A percentile compares a stretch with the other conserved stretches of the same genome.
These are phyloP conservation scores for Wallacemonas rigidus DNA, from an alignment of 208 protist species.

Conservation along the genomic window DNA sequence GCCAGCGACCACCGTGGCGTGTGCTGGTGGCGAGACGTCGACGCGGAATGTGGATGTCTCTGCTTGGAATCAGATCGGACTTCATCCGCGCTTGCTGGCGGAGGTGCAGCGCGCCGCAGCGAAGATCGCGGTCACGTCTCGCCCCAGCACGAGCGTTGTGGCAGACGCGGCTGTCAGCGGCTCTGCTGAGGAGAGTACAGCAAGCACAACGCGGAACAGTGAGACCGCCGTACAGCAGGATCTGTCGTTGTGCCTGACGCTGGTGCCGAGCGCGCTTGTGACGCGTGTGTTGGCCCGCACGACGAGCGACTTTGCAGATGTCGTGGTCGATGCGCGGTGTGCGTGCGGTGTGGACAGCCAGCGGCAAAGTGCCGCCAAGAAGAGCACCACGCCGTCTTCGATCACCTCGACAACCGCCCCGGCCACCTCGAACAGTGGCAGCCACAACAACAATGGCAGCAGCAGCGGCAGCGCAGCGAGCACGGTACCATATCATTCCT, in stretches of 20 bases:
- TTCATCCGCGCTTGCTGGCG: constrained; percentile 44
- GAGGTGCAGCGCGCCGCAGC: constrained; percentile 28
- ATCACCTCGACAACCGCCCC: neutral
- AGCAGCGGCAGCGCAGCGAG: neutral
- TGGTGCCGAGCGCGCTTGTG: constrained; percentile 55
- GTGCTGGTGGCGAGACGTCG: neutral
- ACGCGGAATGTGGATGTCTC: constrained; percentile 14
- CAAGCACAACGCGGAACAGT: neutral
- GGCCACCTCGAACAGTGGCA: constrained; percentile 17
- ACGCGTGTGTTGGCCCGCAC: constrained; percentile 55
- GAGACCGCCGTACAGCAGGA: neutral
- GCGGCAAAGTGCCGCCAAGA: constrained; percentile 4
- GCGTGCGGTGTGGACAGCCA: constrained; percentile 22
- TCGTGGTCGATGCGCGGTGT: constrained; percentile 68
- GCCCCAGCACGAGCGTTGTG: neutral
- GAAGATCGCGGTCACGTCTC: neutral
- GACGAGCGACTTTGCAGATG: constrained; percentile 58
- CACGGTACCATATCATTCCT: too few relatives aligned
- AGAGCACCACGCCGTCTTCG: neutral
- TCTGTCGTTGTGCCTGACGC: constrained; percentile 3
- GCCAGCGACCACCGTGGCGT: neutral
- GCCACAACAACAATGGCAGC: constrained; percentile 19
- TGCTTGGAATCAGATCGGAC: constrained; percentile 28
- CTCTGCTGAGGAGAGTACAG: neutral
- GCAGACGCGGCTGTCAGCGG: neutral